Base-by-base conservation (phyloP, 257 asterid species). In the Solanum bulbocastanum region DNA sequence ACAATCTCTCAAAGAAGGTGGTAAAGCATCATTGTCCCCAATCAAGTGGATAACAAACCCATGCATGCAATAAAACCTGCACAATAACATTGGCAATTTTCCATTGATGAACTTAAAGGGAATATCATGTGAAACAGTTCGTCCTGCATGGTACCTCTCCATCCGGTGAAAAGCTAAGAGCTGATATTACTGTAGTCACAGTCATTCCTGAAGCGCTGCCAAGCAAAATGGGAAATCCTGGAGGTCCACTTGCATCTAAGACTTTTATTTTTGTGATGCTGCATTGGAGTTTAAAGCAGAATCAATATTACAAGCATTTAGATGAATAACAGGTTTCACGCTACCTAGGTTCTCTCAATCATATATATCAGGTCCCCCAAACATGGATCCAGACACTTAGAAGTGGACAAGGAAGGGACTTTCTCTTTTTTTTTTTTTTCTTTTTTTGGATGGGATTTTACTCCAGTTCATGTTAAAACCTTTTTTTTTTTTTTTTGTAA, bases 211-310 rank as follows among this genome's bases (percentile, higher is more conserved):
- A 90, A 91, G 89, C 90, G 87, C 96, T 95, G 86, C 98, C 98
- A 83, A 94, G 94, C 90, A 97, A 91, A 89, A 90, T 92, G 69
- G 98, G 99, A 94, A 94, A 94, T 84, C 98, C 99, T 81, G 94
- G 97, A 85, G 98, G 99, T 87, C 98, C 99, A 92, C 98, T 96
- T 88, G 98, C 98, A 90, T 97, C 99, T 93, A 97, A 93, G 74
- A 97, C 91, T 96, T 96, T 97, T 91, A 96, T 91, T 93, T 93
- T 95, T 92, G 90, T 91, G 96, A 96, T 93, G 96, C 99, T 97
- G 90, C 90, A 94, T 86, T 74, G 10, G 46, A 88, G 85, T 83
- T 30, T 20, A 49, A 82, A 82, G 5, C 30, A 49, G 86, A 82
- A 49, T 49, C 86, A 82, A 10, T 32, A 49, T 82, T 49, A 82